These are phyloP conservation scores for Periconia macrospinosa DNA, from an alignment of 2,329 filamentous ascomycete genomes.

Conservation along the genomic window DNA sequence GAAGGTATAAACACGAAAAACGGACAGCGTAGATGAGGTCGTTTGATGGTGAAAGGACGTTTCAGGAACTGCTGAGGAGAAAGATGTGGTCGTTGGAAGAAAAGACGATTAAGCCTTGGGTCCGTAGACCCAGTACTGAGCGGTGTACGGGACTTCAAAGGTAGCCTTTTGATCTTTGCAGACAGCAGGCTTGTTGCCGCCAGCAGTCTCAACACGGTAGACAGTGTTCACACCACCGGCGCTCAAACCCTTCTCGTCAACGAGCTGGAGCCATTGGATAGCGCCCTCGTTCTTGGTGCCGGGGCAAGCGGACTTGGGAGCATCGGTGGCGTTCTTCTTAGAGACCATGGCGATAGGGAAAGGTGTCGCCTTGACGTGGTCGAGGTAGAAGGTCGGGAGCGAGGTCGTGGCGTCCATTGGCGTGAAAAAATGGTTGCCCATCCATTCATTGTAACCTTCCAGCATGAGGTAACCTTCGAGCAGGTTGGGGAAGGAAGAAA, in stretches of 20 bases:
- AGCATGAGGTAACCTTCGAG: slow-evolving; percentile 30
- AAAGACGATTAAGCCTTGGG: slow-evolving; percentile 21
- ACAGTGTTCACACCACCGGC: slow-evolving; percentile 48
- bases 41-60: slow-evolving; percentile 2
- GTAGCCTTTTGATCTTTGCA: slow-evolving; percentile 39
- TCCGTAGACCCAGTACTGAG: slow-evolving; percentile 52
- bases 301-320: slow-evolving; percentile 50
- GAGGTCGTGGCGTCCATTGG: slow-evolving; percentile 23
- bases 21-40: background rate
- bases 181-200: slow-evolving; percentile 44
- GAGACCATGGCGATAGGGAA: slow-evolving; percentile 46
- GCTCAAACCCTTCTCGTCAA: slow-evolving; percentile 41
- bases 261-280: slow-evolving; percentile 52
- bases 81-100: background rate
- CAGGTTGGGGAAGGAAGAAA: slow-evolving; percentile 13
- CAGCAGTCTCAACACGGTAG: slow-evolving; percentile 53
- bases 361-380: slow-evolving; percentile 42
- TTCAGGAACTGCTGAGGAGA: background rate
- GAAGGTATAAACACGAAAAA: slow-evolving; percentile 2
- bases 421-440: slow-evolving; percentile 71
- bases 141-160: slow-evolving; percentile 49
- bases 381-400: slow-evolving; percentile 63
- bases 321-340: slow-evolving; percentile 55
- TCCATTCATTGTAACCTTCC: slow-evolving; percentile 41
- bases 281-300: slow-evolving; percentile 43